phyloP scores from a whole-genome alignment of 1,284 basidiomycete genomes.

The Cutaneotrichosporon sp. region DNA sequence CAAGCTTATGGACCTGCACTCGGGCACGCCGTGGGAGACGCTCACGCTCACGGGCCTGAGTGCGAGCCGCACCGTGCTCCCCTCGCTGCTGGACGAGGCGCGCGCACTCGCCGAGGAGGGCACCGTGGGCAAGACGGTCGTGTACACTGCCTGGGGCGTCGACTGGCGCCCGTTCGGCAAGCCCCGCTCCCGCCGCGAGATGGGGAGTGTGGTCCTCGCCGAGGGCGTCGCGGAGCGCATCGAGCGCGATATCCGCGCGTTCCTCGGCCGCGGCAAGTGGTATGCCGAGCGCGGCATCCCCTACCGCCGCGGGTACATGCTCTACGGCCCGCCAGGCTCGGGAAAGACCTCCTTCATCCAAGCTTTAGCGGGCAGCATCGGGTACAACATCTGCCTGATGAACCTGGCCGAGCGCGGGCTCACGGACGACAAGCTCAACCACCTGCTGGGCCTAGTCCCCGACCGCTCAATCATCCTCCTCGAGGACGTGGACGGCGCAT shows the following conservation, averaged over 20 bases:
- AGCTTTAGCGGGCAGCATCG: constrained; percentile 86
- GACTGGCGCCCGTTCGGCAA: constrained; percentile 97
- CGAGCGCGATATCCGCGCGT: constrained; percentile 75
- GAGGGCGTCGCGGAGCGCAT: constrained; percentile 77
- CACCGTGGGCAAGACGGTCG: constrained; percentile 91
- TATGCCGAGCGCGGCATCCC: constrained; percentile 98
- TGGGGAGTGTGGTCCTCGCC: constrained; percentile 91
- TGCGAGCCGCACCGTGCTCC: constrained; percentile 77
- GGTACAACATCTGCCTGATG: constrained; percentile 94
- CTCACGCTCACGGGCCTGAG: constrained; percentile 92
- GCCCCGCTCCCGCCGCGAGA: constrained; percentile 80
- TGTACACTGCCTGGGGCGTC: constrained; percentile 94
- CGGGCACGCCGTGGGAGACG: constrained; percentile 96
- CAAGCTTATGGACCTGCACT: constrained; percentile 86
- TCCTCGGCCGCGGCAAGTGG: constrained; percentile 84
- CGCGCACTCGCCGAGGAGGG: constrained; percentile 79
- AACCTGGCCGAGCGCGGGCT: constrained; percentile 96
- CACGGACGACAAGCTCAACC: constrained; percentile 94
- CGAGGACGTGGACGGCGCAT: constrained; percentile 98
- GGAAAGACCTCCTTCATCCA: constrained; percentile 99
- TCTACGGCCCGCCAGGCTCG: constrained; percentile 95
- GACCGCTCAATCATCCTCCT: constrained; percentile 91
- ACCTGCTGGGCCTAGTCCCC: constrained; percentile 88
- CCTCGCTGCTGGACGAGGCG: constrained; percentile 80
- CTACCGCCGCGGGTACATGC: constrained; percentile 91